Base-by-base conservation (phyloP, 345 rosid genomes). In the Eucalyptus albens region DNA sequence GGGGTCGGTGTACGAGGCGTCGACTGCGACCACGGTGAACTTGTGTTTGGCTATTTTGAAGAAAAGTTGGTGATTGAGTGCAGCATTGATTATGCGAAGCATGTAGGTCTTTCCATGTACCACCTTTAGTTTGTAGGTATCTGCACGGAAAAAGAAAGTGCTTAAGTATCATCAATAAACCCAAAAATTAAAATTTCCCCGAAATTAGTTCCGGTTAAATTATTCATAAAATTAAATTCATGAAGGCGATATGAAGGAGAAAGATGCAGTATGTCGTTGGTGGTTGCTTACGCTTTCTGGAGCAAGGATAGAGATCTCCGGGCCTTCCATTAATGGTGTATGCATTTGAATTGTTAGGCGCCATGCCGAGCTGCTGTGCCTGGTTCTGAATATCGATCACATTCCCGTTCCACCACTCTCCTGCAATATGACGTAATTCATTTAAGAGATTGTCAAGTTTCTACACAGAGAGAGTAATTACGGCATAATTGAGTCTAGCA, bases 361-460 rank as follows among this genome's bases (percentile, higher is more conserved):
- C 90, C 22, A 31, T 83, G 11, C 99, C 99, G 8, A 89, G 62
- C 62, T 94, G 95, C 13, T 89, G 77, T 6, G 97, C 96, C 26
- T 91, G 87, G 59, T 88, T 93, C 33, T 92, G 95, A 3, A 96
- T 90, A 42, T 93, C 96, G 31, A 94, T 81, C 31, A 94, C 94
- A 90, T 96, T 93, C 17, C 95, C 95, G 49, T 97, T 95, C 98
- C 98, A 96, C 98, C 98, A 97, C 91, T 96, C 99, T 81, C 99
- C 98, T 97, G 89, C 90, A 80, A 65, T 9, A 82, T 17, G 31
- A 82, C 45, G 40, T 47, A 88, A 49, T 15, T 62, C 19, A 53
- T 53, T 24, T 19, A 72, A 87, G 0, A 86, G 50, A 0, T 86
- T 44, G 51, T 49, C 24, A 22, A 44, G 37, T 45, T 37, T 40